Base-by-base conservation (phyloP, 2,329 filamentous ascomycete genomes). In the Trichoderma semiorbis region DNA sequence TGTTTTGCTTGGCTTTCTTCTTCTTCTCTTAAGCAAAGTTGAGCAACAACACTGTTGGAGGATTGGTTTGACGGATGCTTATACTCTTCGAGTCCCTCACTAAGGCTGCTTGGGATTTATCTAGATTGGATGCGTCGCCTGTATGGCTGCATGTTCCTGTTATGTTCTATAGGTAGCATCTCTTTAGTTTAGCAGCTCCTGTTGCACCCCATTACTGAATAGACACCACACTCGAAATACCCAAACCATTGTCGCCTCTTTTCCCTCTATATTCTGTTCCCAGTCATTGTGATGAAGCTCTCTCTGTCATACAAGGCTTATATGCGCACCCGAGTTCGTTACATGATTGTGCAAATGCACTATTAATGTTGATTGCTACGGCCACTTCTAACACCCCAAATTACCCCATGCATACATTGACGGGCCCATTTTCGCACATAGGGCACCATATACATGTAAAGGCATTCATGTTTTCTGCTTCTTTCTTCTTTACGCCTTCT, bases 401-500 rank as follows among this genome's bases (percentile, higher is more conserved):
- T 69, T 69, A 32, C 36, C 53, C 28, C 16, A 28, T 30, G 47
- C 65, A 61, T 50, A 50, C 55, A 61, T 69, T 60, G 55, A 47
- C 14, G 16, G 6, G 28, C 21, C 39, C 14, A 4, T 26, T 69
- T 47, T 50, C 65, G 65, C 28, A 60, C 65, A 47, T 34, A 21
- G 14, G 14, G 34, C 21, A 47, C 65, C 65, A 60, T 69, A 24
- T 69, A 61, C 55, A 66, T 69, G 39, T 69, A 26, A 60, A 60
- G 14, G 21, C 34, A 39, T 26, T n/a, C 7, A 12, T 57, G 14
- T 43, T 18, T 62, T 60, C 50, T 69, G 85, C 87, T 36, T 32
- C 12, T 36, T 36, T 36, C 21, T 55, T 60, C 57, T 69, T 85
- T 87, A 93, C 73, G 91, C 90, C 91, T 97, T 96, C 90, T 97